Conservation (phyloP, 208 protist genomes). For the Leishmania major region DNA sequence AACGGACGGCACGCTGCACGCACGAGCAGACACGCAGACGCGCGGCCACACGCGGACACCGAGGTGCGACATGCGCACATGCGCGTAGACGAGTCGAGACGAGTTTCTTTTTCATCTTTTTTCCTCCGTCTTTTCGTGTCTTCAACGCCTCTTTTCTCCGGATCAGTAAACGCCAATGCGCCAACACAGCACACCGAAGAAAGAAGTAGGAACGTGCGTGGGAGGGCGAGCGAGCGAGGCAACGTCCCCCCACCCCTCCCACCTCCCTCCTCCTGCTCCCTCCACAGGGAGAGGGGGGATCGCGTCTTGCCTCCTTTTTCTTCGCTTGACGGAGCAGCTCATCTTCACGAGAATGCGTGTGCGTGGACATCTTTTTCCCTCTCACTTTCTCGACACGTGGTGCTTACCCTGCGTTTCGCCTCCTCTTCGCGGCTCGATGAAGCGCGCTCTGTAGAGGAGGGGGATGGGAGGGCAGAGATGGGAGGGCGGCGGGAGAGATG, state of each 20-base stretch:
- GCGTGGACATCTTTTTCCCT: not conserved
- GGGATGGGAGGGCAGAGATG: no score
- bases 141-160: no score
- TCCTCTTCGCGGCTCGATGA: conserved; percentile 13
- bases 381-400: not conserved
- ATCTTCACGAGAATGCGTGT: not conserved
- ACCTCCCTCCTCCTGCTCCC: not conserved
- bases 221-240: no score
- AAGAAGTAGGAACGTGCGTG: no score
- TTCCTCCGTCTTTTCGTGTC: conserved; percentile 1
- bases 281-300: not conserved
- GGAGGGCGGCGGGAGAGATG: not conserved
- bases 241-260: not conserved
- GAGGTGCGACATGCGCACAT: not conserved
- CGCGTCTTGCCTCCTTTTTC: not conserved
- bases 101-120: not conserved
- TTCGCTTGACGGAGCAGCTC: no score
- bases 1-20: not conserved
- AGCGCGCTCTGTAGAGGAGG: not conserved
- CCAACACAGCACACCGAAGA: no score
- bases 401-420: not conserved
- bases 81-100: not conserved
- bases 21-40: not conserved
- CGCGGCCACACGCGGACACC: not conserved
- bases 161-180: no score